These are phyloP conservation scores for Fistulina hepatica DNA, from an alignment of 1,284 basidiomycete species.

Conservation along the genomic window DNA sequence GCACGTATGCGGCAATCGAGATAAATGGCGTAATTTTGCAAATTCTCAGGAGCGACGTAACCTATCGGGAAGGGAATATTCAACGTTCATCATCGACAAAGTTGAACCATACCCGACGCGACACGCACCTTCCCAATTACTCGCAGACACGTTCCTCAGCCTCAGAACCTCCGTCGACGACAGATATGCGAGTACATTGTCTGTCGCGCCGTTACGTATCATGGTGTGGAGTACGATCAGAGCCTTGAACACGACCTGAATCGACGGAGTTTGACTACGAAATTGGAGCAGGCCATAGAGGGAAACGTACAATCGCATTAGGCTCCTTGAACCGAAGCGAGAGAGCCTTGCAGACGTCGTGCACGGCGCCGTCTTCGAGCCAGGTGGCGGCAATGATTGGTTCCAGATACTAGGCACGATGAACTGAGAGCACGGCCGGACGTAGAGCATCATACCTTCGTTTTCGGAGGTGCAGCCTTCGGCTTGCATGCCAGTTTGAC, in stretches of 20 bases:
- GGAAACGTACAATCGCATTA: constrained; percentile 67
- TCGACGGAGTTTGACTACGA: neutral
- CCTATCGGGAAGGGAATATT: constrained; percentile 33
- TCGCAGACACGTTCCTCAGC: constrained; percentile 65
- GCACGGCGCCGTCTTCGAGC: constrained; percentile 82
- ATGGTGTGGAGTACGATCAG: constrained; percentile 92
- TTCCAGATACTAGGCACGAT: constrained; percentile 56
- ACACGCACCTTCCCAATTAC: constrained; percentile 70
- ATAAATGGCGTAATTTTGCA: constrained; percentile 83
- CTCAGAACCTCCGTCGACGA: constrained; percentile 71
- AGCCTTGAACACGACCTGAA: constrained; percentile 95
- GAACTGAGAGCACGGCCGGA: neutral
- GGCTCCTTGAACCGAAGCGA: constrained; percentile 79
- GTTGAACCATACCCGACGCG: too few species aligned
- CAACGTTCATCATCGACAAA: constrained; percentile 4
- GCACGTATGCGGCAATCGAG: constrained; percentile 84
- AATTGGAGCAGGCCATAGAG: neutral
- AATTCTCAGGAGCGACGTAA: constrained; percentile 76
- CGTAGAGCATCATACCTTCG: constrained; percentile 51
- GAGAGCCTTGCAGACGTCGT: constrained; percentile 86
- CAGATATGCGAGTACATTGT: constrained; percentile 80
- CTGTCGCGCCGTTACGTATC: constrained; percentile 88
- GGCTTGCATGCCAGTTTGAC: constrained; percentile 92
- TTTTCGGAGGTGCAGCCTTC: constrained; percentile 85
- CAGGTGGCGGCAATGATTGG: constrained; percentile 92